Evolutionary conservation across 495 filamentous ascomycete genomes (phyloP).

Genomic region (Penicillium egyptiacum): DNA sequence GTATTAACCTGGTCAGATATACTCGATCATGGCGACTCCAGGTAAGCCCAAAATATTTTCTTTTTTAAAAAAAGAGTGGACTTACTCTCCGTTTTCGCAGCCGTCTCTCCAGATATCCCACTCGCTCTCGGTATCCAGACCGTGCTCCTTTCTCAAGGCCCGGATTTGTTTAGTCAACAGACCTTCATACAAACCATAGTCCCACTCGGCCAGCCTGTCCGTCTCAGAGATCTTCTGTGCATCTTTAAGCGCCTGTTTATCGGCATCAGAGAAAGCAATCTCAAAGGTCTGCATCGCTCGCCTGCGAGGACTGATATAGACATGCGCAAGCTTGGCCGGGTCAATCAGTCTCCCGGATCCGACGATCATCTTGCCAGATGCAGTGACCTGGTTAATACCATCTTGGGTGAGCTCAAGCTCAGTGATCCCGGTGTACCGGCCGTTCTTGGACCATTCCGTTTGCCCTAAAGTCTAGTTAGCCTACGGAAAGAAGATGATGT

Average conservation of each 20-base stretch:
- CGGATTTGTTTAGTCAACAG: constrained; percentile 66
- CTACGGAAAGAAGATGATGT: not conserved
- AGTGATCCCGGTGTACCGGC: constrained; percentile 78
- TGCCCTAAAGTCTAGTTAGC: constrained; percentile 49
- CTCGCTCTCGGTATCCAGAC: constrained; percentile 51
- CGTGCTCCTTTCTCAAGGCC: constrained; percentile 55
- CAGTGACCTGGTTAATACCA: constrained; percentile 69
- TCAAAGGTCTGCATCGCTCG: constrained; percentile 76
- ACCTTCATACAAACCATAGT: constrained; percentile 87
- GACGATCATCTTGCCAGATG: constrained; percentile 69
- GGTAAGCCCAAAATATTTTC: not conserved
- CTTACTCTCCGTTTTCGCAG: constrained; percentile 58
- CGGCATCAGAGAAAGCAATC: constrained; percentile 57
- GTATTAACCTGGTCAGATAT: constrained; percentile 3
- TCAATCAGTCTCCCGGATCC: constrained; percentile 76
- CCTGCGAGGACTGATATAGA: constrained; percentile 77
- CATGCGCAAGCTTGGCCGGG: constrained; percentile 66
- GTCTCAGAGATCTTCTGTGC: constrained; percentile 55
- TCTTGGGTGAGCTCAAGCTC: constrained; percentile 77
- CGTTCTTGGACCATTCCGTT: constrained; percentile 86
- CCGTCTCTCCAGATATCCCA: constrained; percentile 89
- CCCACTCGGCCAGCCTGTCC: constrained; percentile 77
- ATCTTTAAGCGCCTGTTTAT: constrained; percentile 21
- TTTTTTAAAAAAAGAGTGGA: not conserved
- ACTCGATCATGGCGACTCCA: not conserved